Evolutionary conservation across 2,329 filamentous ascomycete genomes (phyloP).

Genomic region (Sarocladium oryzae): DNA sequence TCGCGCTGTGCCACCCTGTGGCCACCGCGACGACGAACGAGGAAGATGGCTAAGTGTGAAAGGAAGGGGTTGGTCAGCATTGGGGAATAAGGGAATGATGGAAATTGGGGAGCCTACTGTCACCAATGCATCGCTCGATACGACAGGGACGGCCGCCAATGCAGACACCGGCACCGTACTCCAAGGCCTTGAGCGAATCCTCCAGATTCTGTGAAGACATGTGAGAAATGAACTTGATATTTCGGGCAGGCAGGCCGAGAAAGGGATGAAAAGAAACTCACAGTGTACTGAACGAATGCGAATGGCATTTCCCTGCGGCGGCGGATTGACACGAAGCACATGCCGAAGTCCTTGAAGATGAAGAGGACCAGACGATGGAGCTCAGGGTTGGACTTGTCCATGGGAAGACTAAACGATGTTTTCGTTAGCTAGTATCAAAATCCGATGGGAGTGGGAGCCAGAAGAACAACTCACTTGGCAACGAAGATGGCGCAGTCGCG

Average conservation of each 20-base stretch:
- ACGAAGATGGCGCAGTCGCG: constrained; percentile 40
- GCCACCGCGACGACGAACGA: constrained; percentile 31
- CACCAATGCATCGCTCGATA: constrained; percentile 52
- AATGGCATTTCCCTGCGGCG: constrained; percentile 55
- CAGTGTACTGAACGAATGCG: constrained; percentile 58
- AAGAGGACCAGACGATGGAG: constrained; percentile 47
- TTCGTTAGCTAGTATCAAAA: not conserved
- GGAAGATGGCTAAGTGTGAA: constrained; percentile 36
- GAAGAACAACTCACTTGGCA: constrained; percentile 49
- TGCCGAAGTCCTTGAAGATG: constrained; percentile 47
- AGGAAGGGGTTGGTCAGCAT: constrained; percentile 19
- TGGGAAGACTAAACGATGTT: constrained; percentile 33
- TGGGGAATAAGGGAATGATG: not conserved
- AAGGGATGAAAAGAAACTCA: constrained; percentile 27
- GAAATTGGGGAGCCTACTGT: constrained; percentile 36
- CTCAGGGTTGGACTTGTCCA: constrained; percentile 37
- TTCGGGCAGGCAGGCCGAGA: too few relatives aligned
- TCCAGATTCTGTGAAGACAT: constrained; percentile 33
- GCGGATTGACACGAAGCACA: constrained; percentile 57
- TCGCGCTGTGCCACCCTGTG: constrained; percentile 17
- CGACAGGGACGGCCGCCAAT: constrained; percentile 53
- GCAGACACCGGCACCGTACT: constrained; percentile 36
- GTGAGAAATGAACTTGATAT: constrained; percentile 18
- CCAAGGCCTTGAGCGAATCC: constrained; percentile 43
- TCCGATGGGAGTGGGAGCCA: not conserved